A percentile compares a stretch with the other conserved stretches of the same genome.
phyloP scores from a whole-genome alignment of 2,329 filamentous ascomycete genomes.

The Lachnum nothofagi region DNA sequence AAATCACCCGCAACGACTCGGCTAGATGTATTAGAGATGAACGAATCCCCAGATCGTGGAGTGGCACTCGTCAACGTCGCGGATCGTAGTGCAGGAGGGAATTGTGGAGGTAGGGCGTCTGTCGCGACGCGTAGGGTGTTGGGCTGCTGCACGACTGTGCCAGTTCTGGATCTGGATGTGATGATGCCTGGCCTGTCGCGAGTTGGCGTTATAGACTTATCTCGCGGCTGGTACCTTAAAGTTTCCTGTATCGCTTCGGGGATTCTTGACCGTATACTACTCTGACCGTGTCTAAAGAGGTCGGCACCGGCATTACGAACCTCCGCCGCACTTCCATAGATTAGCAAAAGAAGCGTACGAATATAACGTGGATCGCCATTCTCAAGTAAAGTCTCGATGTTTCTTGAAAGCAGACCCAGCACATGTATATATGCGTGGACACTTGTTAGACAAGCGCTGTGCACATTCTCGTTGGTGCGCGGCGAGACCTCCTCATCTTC shows the following conservation, averaged over 20 bases:
- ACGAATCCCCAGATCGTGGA: conserved; percentile 77
- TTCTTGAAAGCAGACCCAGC: conserved; percentile 54
- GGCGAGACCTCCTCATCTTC: conserved; percentile 44
- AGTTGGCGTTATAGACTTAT: conserved; percentile 50
- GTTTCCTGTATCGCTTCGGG: conserved; percentile 38
- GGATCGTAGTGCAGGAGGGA: conserved; percentile 47
- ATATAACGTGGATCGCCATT: conserved; percentile 64
- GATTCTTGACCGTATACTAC: conserved; percentile 10
- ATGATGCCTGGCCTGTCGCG: conserved; percentile 42
- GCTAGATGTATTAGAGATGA: conserved; percentile 46
- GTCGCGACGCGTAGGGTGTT: conserved; percentile 49
- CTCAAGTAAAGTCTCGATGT: conserved; percentile 60
- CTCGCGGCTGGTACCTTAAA: conserved; percentile 46
- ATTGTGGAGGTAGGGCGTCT: conserved; percentile 46
- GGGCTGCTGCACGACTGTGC: conserved; percentile 31
- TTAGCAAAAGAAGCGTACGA: conserved; percentile 56
- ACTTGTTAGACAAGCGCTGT: conserved; percentile 57
- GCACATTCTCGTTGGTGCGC: conserved; percentile 58
- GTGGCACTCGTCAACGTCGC: conserved; percentile 51
- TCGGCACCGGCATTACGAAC: conserved; percentile 41
- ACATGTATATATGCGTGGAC: conserved; percentile 63
- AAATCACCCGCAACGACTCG: conserved; percentile 47
- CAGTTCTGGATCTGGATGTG: conserved; percentile 30
- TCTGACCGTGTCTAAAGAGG: conserved; percentile 20
- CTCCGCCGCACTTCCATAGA: conserved; percentile 65